A percentile compares a stretch with the other conserved stretches of the same genome.
phyloP scores from a whole-genome alignment of 2,329 filamentous ascomycete species.

The Fusarium floridanum region DNA sequence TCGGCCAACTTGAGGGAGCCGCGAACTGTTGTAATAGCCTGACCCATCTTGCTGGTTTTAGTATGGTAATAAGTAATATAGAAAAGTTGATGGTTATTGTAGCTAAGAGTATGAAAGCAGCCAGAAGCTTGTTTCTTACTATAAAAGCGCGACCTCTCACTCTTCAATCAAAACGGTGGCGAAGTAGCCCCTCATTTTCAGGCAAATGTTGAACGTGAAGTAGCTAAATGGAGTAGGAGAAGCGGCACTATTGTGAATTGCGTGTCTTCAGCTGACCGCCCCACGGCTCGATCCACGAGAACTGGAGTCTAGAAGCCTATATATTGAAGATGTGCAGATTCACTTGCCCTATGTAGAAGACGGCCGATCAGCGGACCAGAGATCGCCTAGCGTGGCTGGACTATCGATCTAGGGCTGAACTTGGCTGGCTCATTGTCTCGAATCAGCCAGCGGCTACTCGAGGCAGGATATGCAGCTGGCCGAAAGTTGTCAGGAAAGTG shows the following conservation, averaged over 20 bases:
- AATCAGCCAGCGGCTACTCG: neutral
- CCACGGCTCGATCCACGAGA: neutral
- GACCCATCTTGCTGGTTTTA: neutral
- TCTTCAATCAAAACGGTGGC: neutral
- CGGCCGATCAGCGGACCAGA: neutral
- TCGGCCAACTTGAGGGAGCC: neutral
- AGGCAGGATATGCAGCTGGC: neutral
- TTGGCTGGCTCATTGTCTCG: neutral
- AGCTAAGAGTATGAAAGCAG: neutral
- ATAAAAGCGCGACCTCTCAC: neutral
- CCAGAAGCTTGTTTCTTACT: neutral
- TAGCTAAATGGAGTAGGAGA: neutral
- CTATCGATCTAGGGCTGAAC: neutral
- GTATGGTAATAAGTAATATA: no score
- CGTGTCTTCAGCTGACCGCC: neutral
- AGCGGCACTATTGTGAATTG: neutral
- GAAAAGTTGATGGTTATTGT: neutral
- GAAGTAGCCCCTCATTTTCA: neutral
- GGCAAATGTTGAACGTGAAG: neutral
- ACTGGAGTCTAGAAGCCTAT: neutral
- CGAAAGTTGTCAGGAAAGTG: neutral
- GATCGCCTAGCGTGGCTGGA: neutral
- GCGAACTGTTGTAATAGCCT: neutral
- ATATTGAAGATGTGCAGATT: neutral
- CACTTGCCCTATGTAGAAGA: neutral